Evolutionary conservation across 768 basidiomycete species (phyloP), one percentile per base, ranked within the genome.

Genomic region (Termitomyces sp.): DNA sequence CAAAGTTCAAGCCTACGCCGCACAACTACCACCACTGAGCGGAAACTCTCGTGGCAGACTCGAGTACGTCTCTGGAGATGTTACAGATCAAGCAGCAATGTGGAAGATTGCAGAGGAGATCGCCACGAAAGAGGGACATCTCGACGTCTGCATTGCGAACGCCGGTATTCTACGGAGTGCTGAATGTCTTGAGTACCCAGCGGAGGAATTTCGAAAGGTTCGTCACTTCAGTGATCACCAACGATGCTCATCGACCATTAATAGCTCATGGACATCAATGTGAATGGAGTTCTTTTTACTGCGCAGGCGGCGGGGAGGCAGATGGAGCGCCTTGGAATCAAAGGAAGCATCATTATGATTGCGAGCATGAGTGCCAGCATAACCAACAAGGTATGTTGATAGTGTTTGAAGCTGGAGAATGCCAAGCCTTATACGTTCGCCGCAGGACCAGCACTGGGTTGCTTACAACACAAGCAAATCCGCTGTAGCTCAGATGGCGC

Each of bases 401-500:
- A 13, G 18, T 22, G 1, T 20, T 14, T 7, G 12, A 12, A 45
- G 9, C 13, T 5, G 8, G 6, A 32, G n/a, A 12, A n/a, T 36
- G 5, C 18, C 13, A 14, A 46, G 13, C 5, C 42, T 50, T 24
- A 57, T 37, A 9, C 20, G 18, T 20, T 20, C 2, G 37, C 12
- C 16, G 16, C 26, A 87, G 86, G 79, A 79, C 61, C 85, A 87
- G 60, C 78, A 82, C 18, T 89, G 85, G 86, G 79, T 84, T 37
- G 83, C 86, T 2, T 91, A 91, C 71, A 89, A 89, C 68, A 81
- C 82, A 22, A 84, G 82, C 70, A 91, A 91, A 72, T 77, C 85
- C 1, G 89, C 86, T n/a, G 85, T 91, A n/a, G 61, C 89, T 34
- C 89, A 91, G 72, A 88, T 89, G 85, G 82, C 76, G 3, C 83